Percentiles rank a stretch among this genome's conserved stretches.
Conservation (phyloP, 805 yeast genomes). For the Barnettozyma sp. region DNA sequence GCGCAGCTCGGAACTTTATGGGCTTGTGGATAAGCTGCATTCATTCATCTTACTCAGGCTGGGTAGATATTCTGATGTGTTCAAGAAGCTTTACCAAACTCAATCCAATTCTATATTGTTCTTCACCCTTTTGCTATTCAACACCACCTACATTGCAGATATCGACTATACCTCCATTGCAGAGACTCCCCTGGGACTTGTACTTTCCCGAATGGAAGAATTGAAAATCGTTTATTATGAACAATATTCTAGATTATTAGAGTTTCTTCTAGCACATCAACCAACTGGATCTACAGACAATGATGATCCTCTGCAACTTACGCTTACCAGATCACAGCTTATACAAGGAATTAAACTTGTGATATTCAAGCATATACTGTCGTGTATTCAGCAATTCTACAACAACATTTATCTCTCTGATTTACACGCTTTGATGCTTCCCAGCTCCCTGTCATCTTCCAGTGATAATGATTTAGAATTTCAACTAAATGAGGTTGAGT, state of each 20-base stretch:
- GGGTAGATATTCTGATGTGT: conserved; percentile 7
- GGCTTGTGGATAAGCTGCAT: conserved; percentile 3
- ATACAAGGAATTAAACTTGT: background rate
- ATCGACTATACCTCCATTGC: background rate
- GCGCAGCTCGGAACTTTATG: background rate
- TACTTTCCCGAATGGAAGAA: conserved; percentile 1
- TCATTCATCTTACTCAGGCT: conserved; percentile 6
- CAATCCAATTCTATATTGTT: conserved; percentile 2
- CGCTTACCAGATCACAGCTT: background rate
- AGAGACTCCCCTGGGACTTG: conserved; percentile 2
- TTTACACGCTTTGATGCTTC: conserved; percentile 3
- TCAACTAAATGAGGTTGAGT: conserved; percentile 2
- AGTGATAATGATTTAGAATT: background rate
- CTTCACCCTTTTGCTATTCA: conserved; percentile 6
- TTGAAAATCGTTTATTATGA: conserved; percentile 6
- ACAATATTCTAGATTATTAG: background rate
- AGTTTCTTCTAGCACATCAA: conserved; percentile 1
- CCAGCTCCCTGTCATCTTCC: background rate
- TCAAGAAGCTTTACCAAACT: conserved; percentile 7
- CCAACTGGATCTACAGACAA: background rate
- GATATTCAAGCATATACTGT: conserved; percentile 5
- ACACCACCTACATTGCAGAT: conserved; percentile 6
- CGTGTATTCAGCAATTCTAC: conserved; percentile 6
- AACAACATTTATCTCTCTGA: conserved; percentile 5
- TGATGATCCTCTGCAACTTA: background rate